Conservation (phyloP, 805 yeast species). For the Kuraishia hungarica region DNA sequence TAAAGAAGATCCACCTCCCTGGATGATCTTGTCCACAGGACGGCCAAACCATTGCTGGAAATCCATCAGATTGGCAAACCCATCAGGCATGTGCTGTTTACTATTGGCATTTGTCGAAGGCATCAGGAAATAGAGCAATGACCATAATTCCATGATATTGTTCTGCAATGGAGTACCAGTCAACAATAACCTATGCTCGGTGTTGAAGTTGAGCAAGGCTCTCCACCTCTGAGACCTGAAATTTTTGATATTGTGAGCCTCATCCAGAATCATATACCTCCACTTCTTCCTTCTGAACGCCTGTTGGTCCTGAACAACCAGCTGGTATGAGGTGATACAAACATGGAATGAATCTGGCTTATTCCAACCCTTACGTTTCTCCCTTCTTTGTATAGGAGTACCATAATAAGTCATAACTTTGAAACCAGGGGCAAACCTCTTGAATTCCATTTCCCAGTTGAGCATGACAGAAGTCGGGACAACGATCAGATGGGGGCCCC, state of each 20-base stretch:
- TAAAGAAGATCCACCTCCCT: conserved; percentile 41
- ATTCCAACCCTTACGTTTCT: conserved; percentile 96
- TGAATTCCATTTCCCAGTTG: conserved; percentile 99
- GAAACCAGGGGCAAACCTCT: conserved; percentile 96
- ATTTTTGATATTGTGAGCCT: conserved; percentile 96
- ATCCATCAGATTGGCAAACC: conserved; percentile 92
- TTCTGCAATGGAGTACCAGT: conserved; percentile 98
- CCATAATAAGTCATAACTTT: conserved; percentile 95
- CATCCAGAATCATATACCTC: conserved; percentile 96
- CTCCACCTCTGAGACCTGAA: conserved; percentile 97
- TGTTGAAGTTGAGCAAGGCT: conserved; percentile 86
- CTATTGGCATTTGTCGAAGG: conserved; percentile 64
- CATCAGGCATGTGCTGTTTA: conserved; percentile 74
- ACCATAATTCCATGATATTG: conserved; percentile 93
- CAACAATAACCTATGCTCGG: conserved; percentile 75
- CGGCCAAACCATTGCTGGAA: conserved; percentile 99
- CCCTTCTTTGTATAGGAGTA: conserved; percentile 92
- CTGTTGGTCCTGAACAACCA: conserved; percentile 95
- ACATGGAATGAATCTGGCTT: conserved; percentile 93
- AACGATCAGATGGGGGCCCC: conserved; percentile 98
- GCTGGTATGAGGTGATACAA: conserved; percentile 93
- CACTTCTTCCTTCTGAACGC: conserved; percentile 87
- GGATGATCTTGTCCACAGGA: conserved; percentile 90
- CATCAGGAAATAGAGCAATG: conserved; percentile 89
- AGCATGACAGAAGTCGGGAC: conserved; percentile 97